These are phyloP conservation scores for Populus euphratica DNA, from an alignment of 345 rosid genomes.

Conservation along the genomic window DNA sequence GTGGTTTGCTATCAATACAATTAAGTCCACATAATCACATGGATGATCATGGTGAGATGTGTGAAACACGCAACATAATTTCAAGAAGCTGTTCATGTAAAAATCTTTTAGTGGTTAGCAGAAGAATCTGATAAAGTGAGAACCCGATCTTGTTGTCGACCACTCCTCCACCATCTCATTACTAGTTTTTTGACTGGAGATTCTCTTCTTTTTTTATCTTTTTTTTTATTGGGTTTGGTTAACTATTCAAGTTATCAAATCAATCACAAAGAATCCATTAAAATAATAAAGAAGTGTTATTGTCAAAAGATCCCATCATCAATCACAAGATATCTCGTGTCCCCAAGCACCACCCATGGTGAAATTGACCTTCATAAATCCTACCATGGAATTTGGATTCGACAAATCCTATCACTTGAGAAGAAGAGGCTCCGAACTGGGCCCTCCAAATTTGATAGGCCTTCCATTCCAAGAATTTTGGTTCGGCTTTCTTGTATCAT, in stretches of 20 bases:
- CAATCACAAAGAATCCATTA: neutral
- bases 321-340: neutral
- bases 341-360: neutral
- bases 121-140: slow-evolving; percentile 1
- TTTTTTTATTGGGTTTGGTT: neutral
- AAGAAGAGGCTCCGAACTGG: neutral
- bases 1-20: neutral
- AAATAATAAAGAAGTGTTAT: neutral
- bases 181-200: neutral
- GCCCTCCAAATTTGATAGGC: no score
- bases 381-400: neutral
- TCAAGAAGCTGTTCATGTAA: neutral
- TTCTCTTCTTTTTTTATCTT: neutral
- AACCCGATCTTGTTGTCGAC: neutral
- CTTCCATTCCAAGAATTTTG: no score
- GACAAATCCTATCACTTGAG: neutral
- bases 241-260: neutral
- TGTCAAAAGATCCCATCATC: neutral
- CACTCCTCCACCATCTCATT: neutral
- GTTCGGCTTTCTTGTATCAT: no score
- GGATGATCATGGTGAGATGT: neutral
- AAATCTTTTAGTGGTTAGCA: neutral
- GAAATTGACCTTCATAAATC: neutral
- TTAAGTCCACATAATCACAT: neutral
- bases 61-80: neutral